Percentiles rank a stretch among this genome's conserved stretches.
Conservation (phyloP, 2,329 filamentous ascomycete genomes). For the Ambrosiella cleistominuta region DNA sequence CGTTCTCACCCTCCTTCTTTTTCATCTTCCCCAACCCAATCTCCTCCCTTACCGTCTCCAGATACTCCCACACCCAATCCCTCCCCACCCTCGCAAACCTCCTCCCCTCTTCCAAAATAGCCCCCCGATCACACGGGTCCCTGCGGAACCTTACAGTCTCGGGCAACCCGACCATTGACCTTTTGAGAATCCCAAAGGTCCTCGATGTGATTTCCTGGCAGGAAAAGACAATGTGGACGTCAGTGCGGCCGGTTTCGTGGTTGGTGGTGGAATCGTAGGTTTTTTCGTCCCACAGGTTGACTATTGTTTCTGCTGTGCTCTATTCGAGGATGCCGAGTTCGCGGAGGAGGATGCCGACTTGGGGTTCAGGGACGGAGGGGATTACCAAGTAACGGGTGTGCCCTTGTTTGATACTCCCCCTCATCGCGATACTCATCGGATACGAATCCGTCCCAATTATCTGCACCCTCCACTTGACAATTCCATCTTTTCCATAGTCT, state of each 20-base stretch:
- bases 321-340: too few species aligned
- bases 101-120: neutral
- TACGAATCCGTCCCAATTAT: slow-evolving; percentile 2
- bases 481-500: neutral
- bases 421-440: slow-evolving; percentile 5
- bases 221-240: neutral
- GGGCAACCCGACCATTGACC: neutral
- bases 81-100: neutral
- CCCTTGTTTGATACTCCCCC: slow-evolving; percentile 9
- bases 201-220: neutral
- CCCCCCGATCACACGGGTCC: neutral
- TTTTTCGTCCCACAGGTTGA: too few species aligned
- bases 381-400: slow-evolving; percentile 7
- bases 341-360: neutral
- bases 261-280: too few species aligned
- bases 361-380: neutral
- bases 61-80: neutral
- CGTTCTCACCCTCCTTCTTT: too few species aligned
- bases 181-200: neutral
- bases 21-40: too few species aligned
- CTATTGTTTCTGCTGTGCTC: too few species aligned
- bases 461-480: neutral
- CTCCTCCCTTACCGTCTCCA: neutral
- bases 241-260: too few species aligned
- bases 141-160: neutral